Conservation (phyloP, 2,329 filamentous ascomycete genomes). For the Sporothrix protearum region DNA sequence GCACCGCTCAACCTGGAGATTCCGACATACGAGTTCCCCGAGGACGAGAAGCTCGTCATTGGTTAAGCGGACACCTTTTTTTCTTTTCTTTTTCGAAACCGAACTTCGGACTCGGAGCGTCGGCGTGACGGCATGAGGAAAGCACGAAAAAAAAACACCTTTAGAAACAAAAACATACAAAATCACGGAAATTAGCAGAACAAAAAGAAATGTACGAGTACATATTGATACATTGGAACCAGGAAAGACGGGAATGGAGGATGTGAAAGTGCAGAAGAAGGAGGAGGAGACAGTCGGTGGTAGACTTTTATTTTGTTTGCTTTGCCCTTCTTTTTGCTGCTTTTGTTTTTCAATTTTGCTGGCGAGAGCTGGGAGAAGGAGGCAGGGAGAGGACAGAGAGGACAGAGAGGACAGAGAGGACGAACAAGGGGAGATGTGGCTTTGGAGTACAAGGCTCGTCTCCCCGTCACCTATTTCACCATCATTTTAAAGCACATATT, state of each 20-base stretch:
- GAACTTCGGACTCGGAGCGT: neutral
- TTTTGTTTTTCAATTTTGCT: conserved; percentile 1
- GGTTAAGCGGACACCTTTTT: conserved; percentile 60
- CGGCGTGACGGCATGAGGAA: neutral
- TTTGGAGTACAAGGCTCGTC: neutral
- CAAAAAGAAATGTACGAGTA: conserved; percentile 23
- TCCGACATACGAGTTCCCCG: conserved; percentile 85
- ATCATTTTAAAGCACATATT: conserved; percentile 14
- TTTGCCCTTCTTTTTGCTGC: neutral
- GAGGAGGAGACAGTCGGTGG: neutral
- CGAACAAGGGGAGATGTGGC: neutral
- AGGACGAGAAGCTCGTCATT: conserved; percentile 84
- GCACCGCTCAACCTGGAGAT: conserved; percentile 97
- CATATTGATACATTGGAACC: conserved; percentile 19
- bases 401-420: neutral
- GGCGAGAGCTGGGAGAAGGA: conserved; percentile 5
- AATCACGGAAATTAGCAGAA: neutral
- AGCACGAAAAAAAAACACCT: neutral
- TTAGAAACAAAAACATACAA: conserved; percentile 13
- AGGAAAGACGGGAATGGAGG: neutral
- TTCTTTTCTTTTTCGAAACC: neutral
- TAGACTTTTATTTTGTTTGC: neutral
- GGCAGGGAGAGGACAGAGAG: neutral
- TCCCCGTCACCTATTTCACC: neutral
- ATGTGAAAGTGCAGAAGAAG: neutral